Base-by-base conservation (phyloP, 768 basidiomycete genomes). In the Epithele typhae region DNA sequence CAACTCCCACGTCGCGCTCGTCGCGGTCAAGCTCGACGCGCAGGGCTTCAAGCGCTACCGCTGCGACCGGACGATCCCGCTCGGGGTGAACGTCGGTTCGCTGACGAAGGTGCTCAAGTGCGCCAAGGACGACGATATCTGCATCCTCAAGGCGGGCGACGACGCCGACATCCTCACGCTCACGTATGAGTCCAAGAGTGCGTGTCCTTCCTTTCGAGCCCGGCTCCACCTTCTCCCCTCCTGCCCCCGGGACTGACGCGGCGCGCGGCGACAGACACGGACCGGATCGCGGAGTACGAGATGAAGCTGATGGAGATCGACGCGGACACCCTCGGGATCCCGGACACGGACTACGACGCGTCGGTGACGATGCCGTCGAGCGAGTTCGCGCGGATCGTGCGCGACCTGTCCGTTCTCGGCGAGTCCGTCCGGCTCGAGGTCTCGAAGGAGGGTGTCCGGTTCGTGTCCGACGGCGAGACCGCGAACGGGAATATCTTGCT, bases 221-320 rank as follows among this genome's bases (percentile, higher is more conserved):
- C 46, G 15, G 15, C 24, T 42, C n/a, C n/a, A n/a, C n/a, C n/a
- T n/a, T n/a, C n/a, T n/a, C n/a, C n/a, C n/a, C n/a, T n/a, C n/a
- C n/a, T n/a, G 27, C 14, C 27, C 8, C 27, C 8, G 7, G 7
- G 14, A 37, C 45, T 35, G 27, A 42, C 30, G 9, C 25, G 15
- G n/a, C 27, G 32, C 25, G 40, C 40, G 51, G 22, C 37, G 30
- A 7, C 55, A 96, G 94, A 83, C 67, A 79, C 84, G 4, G 95
- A 96, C 65, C 83, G 96, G 52, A 85, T 98, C 43, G 92, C 93
- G 21, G 92, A 97, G 64, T 99, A 99, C 69, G 93, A 96, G 58
- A 91, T 99, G 87, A 98, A 98, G 66, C 81, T 98, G 43, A 97
- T 99, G 95, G 95, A 98, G 60, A 99, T 99, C 61, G 95, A 99